Evolutionary conservation across 2,329 filamentous ascomycete genomes (phyloP), one percentile per base, ranked within the genome.

Genomic region (Pseudocercospora fijiensis): DNA sequence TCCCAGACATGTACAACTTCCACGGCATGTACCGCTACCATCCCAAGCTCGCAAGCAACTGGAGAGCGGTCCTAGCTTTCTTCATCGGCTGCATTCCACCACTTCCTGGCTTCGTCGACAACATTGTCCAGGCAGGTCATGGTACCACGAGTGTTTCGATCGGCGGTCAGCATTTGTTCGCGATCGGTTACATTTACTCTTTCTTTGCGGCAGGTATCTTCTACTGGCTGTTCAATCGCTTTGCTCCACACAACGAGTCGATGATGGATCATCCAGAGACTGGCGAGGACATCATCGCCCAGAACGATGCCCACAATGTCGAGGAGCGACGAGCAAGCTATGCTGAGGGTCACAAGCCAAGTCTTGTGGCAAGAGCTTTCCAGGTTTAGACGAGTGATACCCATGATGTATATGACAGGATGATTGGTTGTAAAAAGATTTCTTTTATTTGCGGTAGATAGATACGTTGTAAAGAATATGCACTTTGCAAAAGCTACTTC

Each of bases 191-290:
- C 62, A 71, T 77, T 33, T 77, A 77, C 64, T 76, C 74, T 8
- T 77, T 77, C 66, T 53, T 74, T 62, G 70, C 73, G 13, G 70
- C 75, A 6, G 73, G 74, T 11, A 52, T 77, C 27, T 75, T 77
- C 59, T 77, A 77, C 69, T 76, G 68, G 64, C 59, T 45, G 28
- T 73, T 77, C 65, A 77, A 74, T 60, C 66, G 68, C 7, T 76
- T 71, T 58, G 71, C 71, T 59, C 74, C 75, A n/a, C 86, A 90
- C 8, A 90, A 86, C 77, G 95, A 95, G 81, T 88, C 95, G 59
- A 92, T 92, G 88, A 83, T 96, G 76, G 91, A 96, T 75, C 88
- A 90, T 1, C 86, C 96, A 11, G 80, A 79, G 30, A 82, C 81
- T n/a, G 86, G 88, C 55, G 86, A 89, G 73, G 85, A 86, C 56